Evolutionary conservation across 2,329 filamentous ascomycete species (phyloP).

Genomic region (Blastomyces percursus): DNA sequence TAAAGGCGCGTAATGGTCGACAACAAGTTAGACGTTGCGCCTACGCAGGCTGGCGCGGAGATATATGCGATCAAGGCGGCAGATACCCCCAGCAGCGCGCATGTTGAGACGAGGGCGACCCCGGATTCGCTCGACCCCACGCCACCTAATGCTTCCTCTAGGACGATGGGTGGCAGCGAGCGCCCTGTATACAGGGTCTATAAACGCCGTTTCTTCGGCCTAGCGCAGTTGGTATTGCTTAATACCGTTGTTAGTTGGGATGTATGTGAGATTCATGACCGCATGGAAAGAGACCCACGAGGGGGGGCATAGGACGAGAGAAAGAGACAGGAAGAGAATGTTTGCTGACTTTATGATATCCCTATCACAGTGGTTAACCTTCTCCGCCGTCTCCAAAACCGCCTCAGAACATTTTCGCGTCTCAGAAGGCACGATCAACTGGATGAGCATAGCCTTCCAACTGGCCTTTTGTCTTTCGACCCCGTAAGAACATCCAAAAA

Average conservation of each 20-base stretch:
- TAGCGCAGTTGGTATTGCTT: slow-evolving; percentile 70
- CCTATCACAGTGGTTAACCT: slow-evolving; percentile 68
- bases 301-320: background rate
- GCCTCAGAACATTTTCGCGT: slow-evolving; percentile 67
- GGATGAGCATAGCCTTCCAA: slow-evolving; percentile 79
- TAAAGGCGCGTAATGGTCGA: background rate
- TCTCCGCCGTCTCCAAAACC: slow-evolving; percentile 67
- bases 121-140: background rate
- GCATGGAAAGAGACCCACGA: background rate
- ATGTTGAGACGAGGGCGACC: background rate
- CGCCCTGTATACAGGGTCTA: slow-evolving; percentile 48
- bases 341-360: background rate
- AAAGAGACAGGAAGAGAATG: background rate
- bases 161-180: background rate
- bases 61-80: background rate
- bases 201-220: slow-evolving; percentile 78
- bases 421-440: slow-evolving; percentile 70
- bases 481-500: slow-evolving; percentile 39
- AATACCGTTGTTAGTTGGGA: slow-evolving; percentile 95
- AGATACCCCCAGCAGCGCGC: background rate
- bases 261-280: slow-evolving; percentile 46
- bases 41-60: background rate
- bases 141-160: background rate
- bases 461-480: slow-evolving; percentile 68
- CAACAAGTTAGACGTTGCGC: background rate